Evolutionary conservation across 2,329 filamentous ascomycete genomes (phyloP), one percentile per base, ranked within the genome.

Genomic region (Alternaria sp.): DNA sequence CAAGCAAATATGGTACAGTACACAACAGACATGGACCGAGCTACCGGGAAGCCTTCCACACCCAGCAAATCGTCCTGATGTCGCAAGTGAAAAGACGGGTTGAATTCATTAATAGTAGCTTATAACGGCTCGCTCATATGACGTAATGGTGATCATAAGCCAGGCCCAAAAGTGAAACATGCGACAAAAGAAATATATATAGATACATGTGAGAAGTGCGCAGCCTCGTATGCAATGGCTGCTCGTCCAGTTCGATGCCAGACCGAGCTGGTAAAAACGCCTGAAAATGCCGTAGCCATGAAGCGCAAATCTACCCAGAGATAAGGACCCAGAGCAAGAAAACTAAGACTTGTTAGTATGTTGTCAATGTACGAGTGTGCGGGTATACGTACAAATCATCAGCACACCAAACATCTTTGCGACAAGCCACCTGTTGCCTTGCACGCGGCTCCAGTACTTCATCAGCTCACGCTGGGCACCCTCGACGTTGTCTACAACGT

Each of bases 401-500:
- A 98, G 82, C 54, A 97, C 93, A 64, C 95, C 89, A 80, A 92
- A 92, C 89, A 92, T 92, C 84, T 85, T 86, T 28, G 94, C 94
- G 72, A 98, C 90, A 68, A 99, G 83, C 96, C 95, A 98, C 68
- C 96, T 87, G 83, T 99, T 99, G 66, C 94, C 93, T 60, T 93
- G 96, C 26, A 98, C 94, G 44, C 94, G 87, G 26, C 89, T 91
- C 95, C 96, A 99, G 82, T 98, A 99, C 80, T 97, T 97, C 82
- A 99, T 88, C 75, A 99, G 80, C 81, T 99, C 95, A 67, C 94
- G 87, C 79, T 99, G 96, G 6, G 96, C 96, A 18, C 96, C 96
- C 76, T 97, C 89, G n/a, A 99, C 95, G 73, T 99, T 99, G 76
- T 98, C 95, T 58, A 99, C 95, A 6, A 99, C 93, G 73, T 97